Base-by-base conservation (phyloP, 345 rosid genomes). In the Psidium guajava region DNA sequence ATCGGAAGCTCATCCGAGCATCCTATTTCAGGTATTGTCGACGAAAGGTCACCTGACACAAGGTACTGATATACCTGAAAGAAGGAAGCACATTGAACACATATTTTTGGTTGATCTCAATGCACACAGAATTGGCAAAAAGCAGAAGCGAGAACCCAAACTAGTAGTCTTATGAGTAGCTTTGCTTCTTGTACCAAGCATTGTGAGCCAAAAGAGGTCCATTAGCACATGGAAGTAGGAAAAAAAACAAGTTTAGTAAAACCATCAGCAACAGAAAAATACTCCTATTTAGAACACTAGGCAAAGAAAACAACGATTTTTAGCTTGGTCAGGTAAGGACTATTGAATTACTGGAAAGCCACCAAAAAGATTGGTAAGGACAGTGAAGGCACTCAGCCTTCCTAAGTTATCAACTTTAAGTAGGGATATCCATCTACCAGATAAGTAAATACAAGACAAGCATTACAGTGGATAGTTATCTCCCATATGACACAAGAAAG, bases 11-110 rank as follows among this genome's bases (percentile, higher is more conserved):
- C 94, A 54, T 92, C 98, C 86, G 57, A 49, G 84, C 91, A 88
- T 84, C 87, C 47, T 36, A 36, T 69, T 69, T 69, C 92, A 12
- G 84, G 64, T 83, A 88, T 84, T 7, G 77, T 55, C 14, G 84
- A 82, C 24, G 87, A 88, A 40, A 88, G 32, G 87, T 90, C 90
- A 64, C 98, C 94, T 1, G 95, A 95, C 49, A 93, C 90, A 82
- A 97, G 92, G 89, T 90, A 97, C 82, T 87, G 91, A 87, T 96
- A 96, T 84, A 97, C 98, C 99, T 97, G 95, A 75, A 90, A 85
- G 80, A 36, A 36, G 21, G 47, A 57, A 16, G 82, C 32, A 80
- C 82, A 20, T 69, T 11, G 47, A 44, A 83, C 40, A 85, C 64
- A 44, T 16, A 40, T n/a, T 80, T 75, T 22, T 10, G 14, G 20